These are phyloP conservation scores for Aurantiochytrium sp. DNA, from an alignment of 108 stramenopile species.

Conservation along the genomic window DNA sequence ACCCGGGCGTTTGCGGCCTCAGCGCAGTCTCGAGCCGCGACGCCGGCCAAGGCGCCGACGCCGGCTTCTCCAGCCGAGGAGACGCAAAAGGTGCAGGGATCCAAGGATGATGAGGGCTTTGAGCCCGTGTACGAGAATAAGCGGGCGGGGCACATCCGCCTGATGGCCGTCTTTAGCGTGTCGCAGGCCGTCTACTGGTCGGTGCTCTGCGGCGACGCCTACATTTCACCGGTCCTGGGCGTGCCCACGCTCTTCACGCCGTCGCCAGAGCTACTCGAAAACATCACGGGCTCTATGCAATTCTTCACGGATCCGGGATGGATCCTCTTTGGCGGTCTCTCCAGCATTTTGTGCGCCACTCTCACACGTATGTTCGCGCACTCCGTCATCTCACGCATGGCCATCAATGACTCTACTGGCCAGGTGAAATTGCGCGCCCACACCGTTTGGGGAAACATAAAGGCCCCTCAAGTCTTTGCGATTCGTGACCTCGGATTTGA, in stretches of 20 bases:
- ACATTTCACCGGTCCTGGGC: not conserved
- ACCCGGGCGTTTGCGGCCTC: no score
- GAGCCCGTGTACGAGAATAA: not conserved
- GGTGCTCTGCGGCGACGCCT: not conserved
- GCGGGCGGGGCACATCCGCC: not conserved
- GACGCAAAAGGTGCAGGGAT: not conserved
- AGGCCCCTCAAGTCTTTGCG: not conserved
- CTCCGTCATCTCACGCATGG: not conserved
- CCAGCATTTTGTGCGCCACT: not conserved
- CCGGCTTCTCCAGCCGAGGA: no score
- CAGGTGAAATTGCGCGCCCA: not conserved
- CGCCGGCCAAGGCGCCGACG: no score
- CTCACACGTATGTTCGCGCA: not conserved
- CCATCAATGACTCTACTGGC: not conserved
- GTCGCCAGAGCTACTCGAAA: not conserved
- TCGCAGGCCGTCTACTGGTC: conserved; percentile 7
- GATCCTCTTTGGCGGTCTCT: not conserved
- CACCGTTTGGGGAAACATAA: not conserved
- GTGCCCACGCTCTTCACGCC: not conserved
- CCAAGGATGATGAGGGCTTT: not conserved
- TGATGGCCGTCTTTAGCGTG: not conserved
- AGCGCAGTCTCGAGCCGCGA: no score
- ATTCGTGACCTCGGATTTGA: not conserved
- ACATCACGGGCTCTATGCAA: not conserved
- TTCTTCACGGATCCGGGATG: not conserved